Percentiles rank a stretch among this genome's conserved stretches.
phyloP scores from a whole-genome alignment of 2,329 filamentous ascomycete genomes.

The Juglanconis juglandina region DNA sequence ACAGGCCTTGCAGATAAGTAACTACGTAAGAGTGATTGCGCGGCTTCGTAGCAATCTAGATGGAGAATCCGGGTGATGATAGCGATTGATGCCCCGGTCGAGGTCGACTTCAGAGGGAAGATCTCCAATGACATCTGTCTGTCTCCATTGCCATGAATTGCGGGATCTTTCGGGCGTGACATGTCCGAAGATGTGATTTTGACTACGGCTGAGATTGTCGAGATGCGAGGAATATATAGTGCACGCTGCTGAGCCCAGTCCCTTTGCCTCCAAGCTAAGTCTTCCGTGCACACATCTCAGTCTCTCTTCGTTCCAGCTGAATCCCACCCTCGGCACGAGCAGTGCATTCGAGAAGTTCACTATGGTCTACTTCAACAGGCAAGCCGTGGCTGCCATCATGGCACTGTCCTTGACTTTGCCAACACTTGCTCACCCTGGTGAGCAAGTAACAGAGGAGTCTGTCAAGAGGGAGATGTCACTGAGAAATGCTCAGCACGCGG shows the following conservation, averaged over 20 bases:
- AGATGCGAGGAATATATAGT: neutral
- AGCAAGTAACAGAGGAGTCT: neutral
- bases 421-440: neutral
- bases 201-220: neutral
- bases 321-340: neutral
- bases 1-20: neutral
- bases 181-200: neutral
- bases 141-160: neutral
- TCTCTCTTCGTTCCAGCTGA: neutral
- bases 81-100: neutral
- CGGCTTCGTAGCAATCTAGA: neutral
- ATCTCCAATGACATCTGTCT: neutral
- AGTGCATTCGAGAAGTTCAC: neutral
- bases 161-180: neutral
- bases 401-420: neutral
- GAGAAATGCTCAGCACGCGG: neutral
- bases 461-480: neutral
- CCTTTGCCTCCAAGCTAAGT: neutral
- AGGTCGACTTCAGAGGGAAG: neutral
- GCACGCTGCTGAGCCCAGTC: neutral
- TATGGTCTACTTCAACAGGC: neutral
- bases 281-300: neutral
- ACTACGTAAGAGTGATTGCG: neutral
- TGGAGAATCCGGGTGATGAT: neutral
- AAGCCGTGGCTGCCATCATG: neutral